Conservation (phyloP, 805 yeast species). For the Huiozyma sinensis region DNA sequence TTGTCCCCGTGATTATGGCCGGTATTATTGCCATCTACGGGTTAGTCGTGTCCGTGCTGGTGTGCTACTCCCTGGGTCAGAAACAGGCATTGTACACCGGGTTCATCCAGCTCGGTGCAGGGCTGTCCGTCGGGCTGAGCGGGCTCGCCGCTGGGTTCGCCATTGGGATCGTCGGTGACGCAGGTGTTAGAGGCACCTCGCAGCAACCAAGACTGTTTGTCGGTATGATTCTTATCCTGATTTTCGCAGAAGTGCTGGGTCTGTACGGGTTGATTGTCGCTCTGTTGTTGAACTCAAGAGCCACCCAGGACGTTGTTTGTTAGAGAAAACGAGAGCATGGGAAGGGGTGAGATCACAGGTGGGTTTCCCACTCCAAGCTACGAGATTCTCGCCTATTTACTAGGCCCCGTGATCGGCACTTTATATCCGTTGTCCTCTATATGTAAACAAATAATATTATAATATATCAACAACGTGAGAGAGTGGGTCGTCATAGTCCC, state of each 20-base stretch:
- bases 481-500: no score
- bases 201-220: constrained; percentile 98
- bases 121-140: constrained; percentile 91
- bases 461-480: no score
- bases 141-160: constrained; percentile 99
- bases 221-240: constrained; percentile 95
- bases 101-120: constrained; percentile 96
- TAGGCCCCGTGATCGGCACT: no score
- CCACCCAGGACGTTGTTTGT: constrained; percentile 83
- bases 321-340: constrained; percentile 25
- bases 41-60: constrained; percentile 88
- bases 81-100: constrained; percentile 92
- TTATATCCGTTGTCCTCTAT: no score
- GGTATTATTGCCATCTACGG: constrained; percentile 99
- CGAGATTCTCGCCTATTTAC: no score
- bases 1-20: constrained; percentile 97
- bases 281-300: constrained; percentile 93
- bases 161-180: constrained; percentile 98
- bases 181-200: constrained; percentile 97
- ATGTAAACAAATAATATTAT: no score
- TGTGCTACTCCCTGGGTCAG: constrained; percentile 81
- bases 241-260: constrained; percentile 98
- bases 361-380: no score
- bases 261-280: constrained; percentile 98
- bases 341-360: no score